Evolutionary conservation across 306 rosid genomes (phyloP).

Genomic region (Citrullus colocynthis): DNA sequence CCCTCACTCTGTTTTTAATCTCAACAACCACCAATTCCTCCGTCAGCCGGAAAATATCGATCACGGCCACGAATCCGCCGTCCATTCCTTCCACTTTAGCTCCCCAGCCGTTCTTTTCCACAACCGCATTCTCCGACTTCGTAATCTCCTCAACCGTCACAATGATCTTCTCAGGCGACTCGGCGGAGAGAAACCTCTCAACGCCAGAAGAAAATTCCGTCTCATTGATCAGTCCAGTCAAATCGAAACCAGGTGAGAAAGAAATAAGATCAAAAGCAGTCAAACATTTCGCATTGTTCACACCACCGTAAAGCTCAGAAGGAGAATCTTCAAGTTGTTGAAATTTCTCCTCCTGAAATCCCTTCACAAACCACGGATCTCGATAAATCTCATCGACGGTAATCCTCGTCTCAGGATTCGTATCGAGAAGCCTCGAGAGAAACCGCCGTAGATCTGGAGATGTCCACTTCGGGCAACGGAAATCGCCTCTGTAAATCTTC

Average conservation of each 20-base stretch:
- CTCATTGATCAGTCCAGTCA: conserved; percentile 35
- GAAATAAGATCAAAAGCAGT: conserved; percentile 78
- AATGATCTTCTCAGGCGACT: conserved; percentile 26
- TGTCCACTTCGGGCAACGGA: conserved; percentile 48
- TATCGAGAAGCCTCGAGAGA: conserved; percentile 43
- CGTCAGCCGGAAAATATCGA: conserved; percentile 53
- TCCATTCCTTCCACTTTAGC: conserved; percentile 38
- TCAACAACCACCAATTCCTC: conserved; percentile 49
- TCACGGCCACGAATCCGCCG: conserved; percentile 21
- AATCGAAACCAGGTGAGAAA: conserved; percentile 48
- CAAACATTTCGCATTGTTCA: conserved; percentile 12
- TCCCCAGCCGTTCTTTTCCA: conserved; percentile 24
- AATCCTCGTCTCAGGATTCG: conserved; percentile 48
- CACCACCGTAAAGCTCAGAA: background rate
- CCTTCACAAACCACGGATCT: conserved; percentile 57
- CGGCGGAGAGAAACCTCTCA: conserved; percentile 42
- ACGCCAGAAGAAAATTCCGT: conserved; percentile 9
- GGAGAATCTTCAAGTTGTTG: conserved; percentile 8
- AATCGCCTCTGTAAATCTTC: conserved; percentile 66
- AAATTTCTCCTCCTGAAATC: conserved; percentile 13
- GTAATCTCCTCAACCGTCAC: conserved; percentile 33
- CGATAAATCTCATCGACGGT: conserved; percentile 36
- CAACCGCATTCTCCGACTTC: conserved; percentile 10
- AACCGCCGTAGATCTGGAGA: conserved; percentile 25
- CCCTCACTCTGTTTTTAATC: conserved; percentile 16